Evolutionary conservation across 2,329 filamentous ascomycete species (phyloP), one percentile per base, ranked within the genome.

Genomic region (Fusarium sp.): DNA sequence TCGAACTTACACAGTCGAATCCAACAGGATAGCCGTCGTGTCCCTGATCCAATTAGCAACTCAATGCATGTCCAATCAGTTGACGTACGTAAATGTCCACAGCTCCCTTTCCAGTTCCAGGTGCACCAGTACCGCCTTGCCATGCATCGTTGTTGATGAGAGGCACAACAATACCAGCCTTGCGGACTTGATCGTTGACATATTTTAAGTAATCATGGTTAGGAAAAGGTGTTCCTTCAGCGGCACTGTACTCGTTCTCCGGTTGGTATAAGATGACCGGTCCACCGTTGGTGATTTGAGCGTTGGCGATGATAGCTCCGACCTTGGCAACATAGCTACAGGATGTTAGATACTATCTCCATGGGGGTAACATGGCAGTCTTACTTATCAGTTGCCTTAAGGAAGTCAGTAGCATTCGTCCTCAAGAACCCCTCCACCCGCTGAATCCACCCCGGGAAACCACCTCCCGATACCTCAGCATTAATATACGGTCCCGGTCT

Each of bases 241-340:
- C 83, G 20, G 82, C 79, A 2, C 86, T 89, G 75, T 95, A 94
- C 77, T 96, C 93, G 67, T 96, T 97, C 77, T 97, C 93, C 0
- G 92, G 90, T 77, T 97, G 93, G 43, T 92, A 86, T 2, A 95
- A 81, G 63, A 97, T 93, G 10, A 97, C 85, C 0, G 92, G 92
- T 0, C 93, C 93, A 0, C 92, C 93, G 55, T 94, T 92, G 2
- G 92, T 95, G 74, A 97, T 94, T 73, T 96, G 92, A 1, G 88
- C 89, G 57, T 89, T 87, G 6, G 92, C 91, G 69, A 97, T 90
- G 11, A 90, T 88, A 14, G 84, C 83, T 27, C 86, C 87, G 50
- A 94, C 85, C 11, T 88, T 83, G 9, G 83, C 78, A 68, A 89
- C 85, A 69, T 93, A 74, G 21, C 21, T 21, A 21, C 21, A 21